Conservation (phyloP, 1,284 basidiomycete genomes). For the Ustilago hordei region DNA sequence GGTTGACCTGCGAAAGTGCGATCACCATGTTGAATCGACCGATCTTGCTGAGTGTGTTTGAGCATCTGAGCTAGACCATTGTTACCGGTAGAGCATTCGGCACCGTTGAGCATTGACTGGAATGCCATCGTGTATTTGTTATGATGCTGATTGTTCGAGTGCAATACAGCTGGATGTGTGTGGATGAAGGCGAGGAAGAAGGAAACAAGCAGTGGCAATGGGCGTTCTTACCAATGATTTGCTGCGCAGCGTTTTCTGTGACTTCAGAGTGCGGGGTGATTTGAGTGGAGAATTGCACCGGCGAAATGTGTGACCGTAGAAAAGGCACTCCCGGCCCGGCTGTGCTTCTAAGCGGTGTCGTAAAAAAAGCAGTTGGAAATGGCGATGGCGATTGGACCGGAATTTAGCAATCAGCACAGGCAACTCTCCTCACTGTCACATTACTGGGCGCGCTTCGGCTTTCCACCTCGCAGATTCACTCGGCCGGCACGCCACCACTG, state of each 20-base stretch:
- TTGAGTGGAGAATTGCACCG: slow-evolving; percentile 8
- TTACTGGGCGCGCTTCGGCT: slow-evolving; percentile 4
- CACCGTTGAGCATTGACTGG: slow-evolving; percentile 81
- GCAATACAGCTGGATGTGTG: not conserved
- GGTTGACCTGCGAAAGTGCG: slow-evolving; percentile 50
- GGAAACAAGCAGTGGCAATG: slow-evolving; percentile 3
- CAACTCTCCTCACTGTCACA: not conserved
- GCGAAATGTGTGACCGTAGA: slow-evolving; percentile 3
- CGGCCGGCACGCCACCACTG: not conserved
- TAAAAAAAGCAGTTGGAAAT: not conserved
- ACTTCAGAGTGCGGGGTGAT: slow-evolving; percentile 8
- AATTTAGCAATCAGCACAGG: not conserved
- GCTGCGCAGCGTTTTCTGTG: slow-evolving; percentile 10
- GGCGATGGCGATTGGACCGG: slow-evolving; percentile 8
- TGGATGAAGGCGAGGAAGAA: slow-evolving; percentile 1
- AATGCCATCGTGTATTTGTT: slow-evolving; percentile 67
- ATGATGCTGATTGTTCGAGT: not conserved
- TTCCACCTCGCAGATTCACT: slow-evolving; percentile 5
- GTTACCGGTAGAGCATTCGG: slow-evolving; percentile 85
- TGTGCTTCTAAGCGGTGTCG: not conserved
- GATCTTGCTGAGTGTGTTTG: slow-evolving; percentile 90
- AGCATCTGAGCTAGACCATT: slow-evolving; percentile 91
- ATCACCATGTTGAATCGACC: slow-evolving; percentile 77
- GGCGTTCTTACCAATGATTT: not conserved
- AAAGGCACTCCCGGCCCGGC: slow-evolving; percentile 7